Evolutionary conservation across 345 rosid species (phyloP), one percentile per base, ranked within the genome.

Genomic region (Turritis glabra): DNA sequence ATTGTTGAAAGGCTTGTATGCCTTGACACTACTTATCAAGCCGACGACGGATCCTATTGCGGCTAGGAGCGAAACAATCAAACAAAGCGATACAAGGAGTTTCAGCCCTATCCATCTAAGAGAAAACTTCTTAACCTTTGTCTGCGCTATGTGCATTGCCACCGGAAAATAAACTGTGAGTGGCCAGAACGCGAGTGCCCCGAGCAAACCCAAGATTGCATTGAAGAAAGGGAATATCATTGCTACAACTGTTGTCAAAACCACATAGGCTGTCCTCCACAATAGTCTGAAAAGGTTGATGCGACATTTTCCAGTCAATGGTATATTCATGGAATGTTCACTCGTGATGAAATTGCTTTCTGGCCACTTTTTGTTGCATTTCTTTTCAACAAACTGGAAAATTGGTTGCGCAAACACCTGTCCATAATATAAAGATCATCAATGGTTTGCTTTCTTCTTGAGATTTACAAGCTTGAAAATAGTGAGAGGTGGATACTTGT

Each of bases 151-250:
- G 83, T 88, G 82, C 96, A 92, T 92, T 72, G 90, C 97, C 12
- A 88, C 67, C 0, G 97, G 97, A 29, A 92, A 89, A 73, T 86
- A 88, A 8, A 92, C 96, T 0, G 97, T 86, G 44, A 92, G 61
- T 2, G 98, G 96, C 92, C 94, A 92, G 68, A 90, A 92, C 1
- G 91, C 78, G 2, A 71, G 77, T 0, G 94, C 92, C 12, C 98
- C 98, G 0, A 92, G 58, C 5, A 92, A 84, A 1, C 91, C 96
- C 27, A 90, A 55, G 69, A 90, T 82, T 37, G 82, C 89, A n/a
- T 87, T 92, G 91, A 92, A 92, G 85, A 92, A 90, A 0, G 98
- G 98, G 35, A 92, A 78, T 15, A 87, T 71, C 96, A 88, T 90
- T 27, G 98, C 98, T 5, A 87, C 0, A 11, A 88, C 47, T 1